phyloP scores from a whole-genome alignment of 1,284 basidiomycete genomes.

The Jaminaea rosea region DNA sequence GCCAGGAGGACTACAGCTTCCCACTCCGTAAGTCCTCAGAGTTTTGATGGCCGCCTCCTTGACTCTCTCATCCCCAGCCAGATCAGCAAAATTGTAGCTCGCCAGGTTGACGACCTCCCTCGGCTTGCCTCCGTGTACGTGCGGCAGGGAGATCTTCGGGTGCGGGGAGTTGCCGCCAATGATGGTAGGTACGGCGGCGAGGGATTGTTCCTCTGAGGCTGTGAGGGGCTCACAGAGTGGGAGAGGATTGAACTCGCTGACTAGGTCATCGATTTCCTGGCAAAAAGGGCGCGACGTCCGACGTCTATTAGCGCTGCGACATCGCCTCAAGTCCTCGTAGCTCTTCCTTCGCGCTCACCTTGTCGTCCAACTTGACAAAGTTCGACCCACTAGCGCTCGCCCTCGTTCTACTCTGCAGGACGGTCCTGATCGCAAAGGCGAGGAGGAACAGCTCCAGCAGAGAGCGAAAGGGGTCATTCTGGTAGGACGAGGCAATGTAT shows the following conservation, averaged over 20 bases:
- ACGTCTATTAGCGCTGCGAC: too few relatives aligned
- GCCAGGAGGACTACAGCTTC: slow-evolving; percentile 89
- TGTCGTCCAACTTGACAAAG: slow-evolving; percentile 80
- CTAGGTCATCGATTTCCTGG: slow-evolving; percentile 94
- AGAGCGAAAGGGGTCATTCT: slow-evolving; percentile 71
- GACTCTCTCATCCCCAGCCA: slow-evolving; percentile 77
- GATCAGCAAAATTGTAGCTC: slow-evolving; percentile 83
- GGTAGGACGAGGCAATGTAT: slow-evolving; percentile 73
- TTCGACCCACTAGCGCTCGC: slow-evolving; percentile 72
- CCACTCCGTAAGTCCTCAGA: slow-evolving; percentile 84
- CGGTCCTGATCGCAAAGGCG: slow-evolving; percentile 71
- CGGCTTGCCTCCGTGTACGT: slow-evolving; percentile 53
- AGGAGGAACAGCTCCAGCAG: slow-evolving; percentile 81
- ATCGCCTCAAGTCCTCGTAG: too few relatives aligned
- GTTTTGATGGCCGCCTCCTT: slow-evolving; percentile 77
- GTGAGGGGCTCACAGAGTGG: slow-evolving; percentile 64
- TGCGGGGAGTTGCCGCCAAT: slow-evolving; percentile 63
- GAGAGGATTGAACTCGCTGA: slow-evolving; percentile 89
- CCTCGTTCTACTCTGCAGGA: slow-evolving; percentile 78
- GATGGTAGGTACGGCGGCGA: slow-evolving; percentile 68
- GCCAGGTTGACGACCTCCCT: slow-evolving; percentile 81
- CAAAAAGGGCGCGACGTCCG: too few relatives aligned
- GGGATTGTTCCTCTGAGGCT: slow-evolving; percentile 59
- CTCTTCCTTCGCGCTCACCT: too few relatives aligned
- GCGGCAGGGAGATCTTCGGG: slow-evolving; percentile 67